Base-by-base conservation (phyloP, 306 rosid genomes). In the Sphenostylis stenocarpa region DNA sequence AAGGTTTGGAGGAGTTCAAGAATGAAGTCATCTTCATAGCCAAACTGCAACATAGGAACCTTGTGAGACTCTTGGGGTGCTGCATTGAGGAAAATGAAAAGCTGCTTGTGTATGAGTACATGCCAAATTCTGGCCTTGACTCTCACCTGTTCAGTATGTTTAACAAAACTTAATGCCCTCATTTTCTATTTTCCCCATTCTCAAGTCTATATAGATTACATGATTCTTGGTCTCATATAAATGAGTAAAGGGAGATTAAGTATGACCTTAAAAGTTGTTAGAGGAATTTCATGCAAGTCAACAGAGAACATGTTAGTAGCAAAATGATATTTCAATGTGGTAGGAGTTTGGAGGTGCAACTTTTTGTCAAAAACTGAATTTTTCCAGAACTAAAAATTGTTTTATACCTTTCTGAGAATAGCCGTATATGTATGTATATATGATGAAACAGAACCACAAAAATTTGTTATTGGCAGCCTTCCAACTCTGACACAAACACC, bases 31-130 rank as follows among this genome's bases (percentile, higher is more conserved):
- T 82, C 17, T 84, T 86, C 49, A 82, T 91, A 28, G 86, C 84
- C 7, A 88, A 84, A 67, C 80, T 91, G 67, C 96, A 91, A 68
- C 93, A 87, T 15, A 81, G 84, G 34, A 91, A 88, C 73, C 89
- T 91, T 31, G 90, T 89, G 16, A 86, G 84, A 84, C 90, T 91
- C 21, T 29, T 91, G 47, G 93, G 89, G 10, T 91, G 87, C 47
- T 61, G 89, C 72, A 48, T 81, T 47, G 89, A 87, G 47, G 85
- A 68, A 84, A 80, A 83, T 33, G 94, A 90, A 77, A 90, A 86
- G 80, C 64, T 87, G n/a, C 88, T 86, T 36, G 76, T 89, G 6
- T 91, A 88, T 10, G 96, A 91, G 79, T 87, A 69, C 77, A 82
- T 87, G 86, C 81, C 85, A 10, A 88, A 90, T 51, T 82, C 76